Conservation (phyloP, 2,329 filamentous ascomycete genomes). For the Alternaria angustiovoidea region DNA sequence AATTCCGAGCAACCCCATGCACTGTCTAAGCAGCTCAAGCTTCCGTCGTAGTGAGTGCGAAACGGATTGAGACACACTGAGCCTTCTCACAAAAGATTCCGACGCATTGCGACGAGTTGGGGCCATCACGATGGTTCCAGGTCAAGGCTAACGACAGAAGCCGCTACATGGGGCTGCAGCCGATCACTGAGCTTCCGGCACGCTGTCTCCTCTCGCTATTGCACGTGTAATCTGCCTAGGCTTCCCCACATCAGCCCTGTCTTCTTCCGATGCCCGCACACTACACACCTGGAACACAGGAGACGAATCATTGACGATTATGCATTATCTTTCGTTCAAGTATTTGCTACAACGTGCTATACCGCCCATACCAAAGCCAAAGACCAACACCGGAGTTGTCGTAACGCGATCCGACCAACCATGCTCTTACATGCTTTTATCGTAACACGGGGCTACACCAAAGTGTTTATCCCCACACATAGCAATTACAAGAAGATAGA, state of each 20-base stretch:
- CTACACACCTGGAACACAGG: neutral
- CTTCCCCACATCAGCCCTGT: constrained; percentile 8
- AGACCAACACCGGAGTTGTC: constrained; percentile 21
- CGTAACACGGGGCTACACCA: constrained; percentile 27
- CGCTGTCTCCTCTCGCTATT: neutral
- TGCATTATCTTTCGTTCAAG: constrained; percentile 21
- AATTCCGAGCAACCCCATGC: neutral
- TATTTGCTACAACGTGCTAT: constrained; percentile 7
- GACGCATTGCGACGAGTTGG: neutral
- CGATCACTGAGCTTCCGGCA: constrained; percentile 3
- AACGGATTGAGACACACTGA: neutral
- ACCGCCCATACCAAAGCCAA: constrained; percentile 16
- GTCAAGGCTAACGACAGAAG: neutral
- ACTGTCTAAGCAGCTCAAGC: neutral
- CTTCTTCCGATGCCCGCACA: neutral
- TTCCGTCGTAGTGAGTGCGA: neutral
- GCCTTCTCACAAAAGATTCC: neutral
- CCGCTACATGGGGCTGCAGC: constrained; percentile 3
- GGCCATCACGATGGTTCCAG: neutral
- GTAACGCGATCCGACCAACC: constrained; percentile 21
- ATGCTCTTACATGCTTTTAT: constrained; percentile 32
- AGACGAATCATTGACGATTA: constrained; percentile 13
- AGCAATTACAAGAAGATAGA: constrained; percentile 33
- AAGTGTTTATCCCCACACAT: constrained; percentile 22
- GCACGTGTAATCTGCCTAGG: constrained; percentile 8